A percentile compares a stretch with the other conserved stretches of the same genome.
phyloP scores from a whole-genome alignment of 2,329 filamentous ascomycete genomes.

The Monosporascus ibericus region DNA sequence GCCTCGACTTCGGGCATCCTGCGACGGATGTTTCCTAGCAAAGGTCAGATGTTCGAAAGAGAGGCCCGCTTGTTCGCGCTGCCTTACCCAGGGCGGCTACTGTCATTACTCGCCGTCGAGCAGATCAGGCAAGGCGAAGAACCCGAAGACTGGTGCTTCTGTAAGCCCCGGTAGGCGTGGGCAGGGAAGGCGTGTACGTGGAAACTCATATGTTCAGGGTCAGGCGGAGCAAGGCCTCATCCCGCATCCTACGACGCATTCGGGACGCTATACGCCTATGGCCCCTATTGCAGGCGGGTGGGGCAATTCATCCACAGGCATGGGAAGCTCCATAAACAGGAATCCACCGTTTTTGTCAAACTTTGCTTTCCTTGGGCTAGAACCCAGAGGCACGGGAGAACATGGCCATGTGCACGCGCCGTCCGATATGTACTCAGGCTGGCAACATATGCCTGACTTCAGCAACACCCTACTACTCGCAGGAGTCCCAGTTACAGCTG shows the following conservation, averaged over 20 bases:
- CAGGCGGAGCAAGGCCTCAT: slow-evolving; percentile 24
- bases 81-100: slow-evolving; percentile 41
- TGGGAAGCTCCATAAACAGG: slow-evolving; percentile 28
- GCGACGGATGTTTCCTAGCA: slow-evolving; percentile 48
- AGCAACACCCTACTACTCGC: slow-evolving; percentile 22
- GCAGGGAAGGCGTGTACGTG: slow-evolving; percentile 6
- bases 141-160: slow-evolving; percentile 19
- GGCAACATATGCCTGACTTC: slow-evolving; percentile 33
- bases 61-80: slow-evolving; percentile 47
- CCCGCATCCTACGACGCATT: slow-evolving; percentile 20
- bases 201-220: slow-evolving; percentile 14
- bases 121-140: slow-evolving; percentile 43
- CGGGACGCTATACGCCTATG: slow-evolving; percentile 21
- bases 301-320: slow-evolving; percentile 30
- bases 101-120: slow-evolving; percentile 49
- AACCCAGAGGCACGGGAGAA: slow-evolving; percentile 19
- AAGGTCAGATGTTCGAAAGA: slow-evolving; percentile 52
- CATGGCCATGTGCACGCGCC: slow-evolving; percentile 19
- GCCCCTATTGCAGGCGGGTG: slow-evolving; percentile 33
- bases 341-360: slow-evolving; percentile 30
- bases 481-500: slow-evolving; percentile 25
- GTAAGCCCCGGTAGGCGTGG: slow-evolving; percentile 13
- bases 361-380: slow-evolving; percentile 24
- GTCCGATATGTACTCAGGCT: slow-evolving; percentile 31
- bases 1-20: slow-evolving; percentile 41